Conservation (phyloP, 257 asterid species). For the Phtheirospermum japonicum region DNA sequence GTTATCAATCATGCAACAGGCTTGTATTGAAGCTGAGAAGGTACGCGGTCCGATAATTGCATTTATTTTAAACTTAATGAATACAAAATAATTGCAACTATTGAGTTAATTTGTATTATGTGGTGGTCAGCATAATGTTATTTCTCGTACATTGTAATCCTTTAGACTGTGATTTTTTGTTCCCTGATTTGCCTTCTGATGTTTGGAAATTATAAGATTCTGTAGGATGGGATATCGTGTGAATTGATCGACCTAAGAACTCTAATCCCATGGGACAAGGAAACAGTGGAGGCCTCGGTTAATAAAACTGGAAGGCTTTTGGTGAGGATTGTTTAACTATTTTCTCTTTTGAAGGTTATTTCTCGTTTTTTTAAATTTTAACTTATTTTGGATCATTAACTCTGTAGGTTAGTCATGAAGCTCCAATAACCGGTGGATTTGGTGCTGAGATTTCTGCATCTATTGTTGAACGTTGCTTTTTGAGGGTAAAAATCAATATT, state of each 20-base stretch:
- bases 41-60: constrained; percentile 31
- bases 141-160: not conserved
- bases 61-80: not conserved
- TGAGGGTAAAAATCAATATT: constrained; percentile 49
- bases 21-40: constrained; percentile 88
- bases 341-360: not conserved
- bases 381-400: constrained; percentile 20
- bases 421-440: constrained; percentile 96
- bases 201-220: constrained; percentile 12
- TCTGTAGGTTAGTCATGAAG: constrained; percentile 87
- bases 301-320: constrained; percentile 89
- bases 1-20: constrained; percentile 80
- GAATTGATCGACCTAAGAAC: constrained; percentile 92
- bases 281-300: constrained; percentile 91
- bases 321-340: constrained; percentile 41
- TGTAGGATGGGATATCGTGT: constrained; percentile 96
- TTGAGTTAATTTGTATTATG: no score
- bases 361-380: not conserved
- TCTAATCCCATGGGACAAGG: constrained; percentile 97
- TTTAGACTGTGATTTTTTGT: not conserved
- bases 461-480: constrained; percentile 89
- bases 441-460: constrained; percentile 98
- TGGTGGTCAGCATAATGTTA: no score
- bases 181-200: constrained; percentile 11
- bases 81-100: no score